phyloP scores from a whole-genome alignment of 306 rosid genomes.

The Trifolium dubium region DNA sequence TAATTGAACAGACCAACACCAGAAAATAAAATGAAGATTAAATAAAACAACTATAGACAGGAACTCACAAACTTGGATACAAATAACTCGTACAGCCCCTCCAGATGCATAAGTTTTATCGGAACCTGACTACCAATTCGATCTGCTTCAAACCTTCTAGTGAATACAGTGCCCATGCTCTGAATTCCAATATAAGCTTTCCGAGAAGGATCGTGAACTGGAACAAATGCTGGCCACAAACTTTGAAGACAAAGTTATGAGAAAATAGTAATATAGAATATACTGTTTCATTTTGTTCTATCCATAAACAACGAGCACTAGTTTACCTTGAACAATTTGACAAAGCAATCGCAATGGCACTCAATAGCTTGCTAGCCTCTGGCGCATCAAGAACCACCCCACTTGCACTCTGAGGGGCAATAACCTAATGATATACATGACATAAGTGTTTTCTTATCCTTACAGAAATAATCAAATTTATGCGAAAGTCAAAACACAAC shows the following conservation, averaged over 20 bases:
- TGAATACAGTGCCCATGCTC: constrained; percentile 96
- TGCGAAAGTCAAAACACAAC: constrained; percentile 25
- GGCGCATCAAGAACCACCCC: constrained; percentile 97
- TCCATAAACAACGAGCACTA: constrained; percentile 25
- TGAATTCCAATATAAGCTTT: constrained; percentile 96
- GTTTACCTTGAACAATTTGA: constrained; percentile 89
- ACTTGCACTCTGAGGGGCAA: constrained; percentile 97
- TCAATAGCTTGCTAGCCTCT: constrained; percentile 95
- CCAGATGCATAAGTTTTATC: constrained; percentile 89
- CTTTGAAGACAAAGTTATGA: constrained; percentile 53
- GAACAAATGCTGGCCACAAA: constrained; percentile 98
- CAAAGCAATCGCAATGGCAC: constrained; percentile 96
- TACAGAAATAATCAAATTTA: constrained; percentile 20
- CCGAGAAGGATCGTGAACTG: constrained; percentile 91
- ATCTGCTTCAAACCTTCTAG: constrained; percentile 96
- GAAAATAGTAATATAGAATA: constrained; percentile 24
- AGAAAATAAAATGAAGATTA: constrained; percentile 34
- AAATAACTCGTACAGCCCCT: constrained; percentile 90
- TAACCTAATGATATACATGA: constrained; percentile 60
- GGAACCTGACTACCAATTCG: constrained; percentile 90
- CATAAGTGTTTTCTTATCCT: constrained; percentile 32
- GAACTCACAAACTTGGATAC: constrained; percentile 91
- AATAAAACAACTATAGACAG: constrained; percentile 28
- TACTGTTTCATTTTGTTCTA: neutral
- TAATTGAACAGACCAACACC: constrained; percentile 5